These are phyloP conservation scores for Digitaria exilis DNA, from an alignment of 202 grass and related monocot genomes.

Conservation along the genomic window DNA sequence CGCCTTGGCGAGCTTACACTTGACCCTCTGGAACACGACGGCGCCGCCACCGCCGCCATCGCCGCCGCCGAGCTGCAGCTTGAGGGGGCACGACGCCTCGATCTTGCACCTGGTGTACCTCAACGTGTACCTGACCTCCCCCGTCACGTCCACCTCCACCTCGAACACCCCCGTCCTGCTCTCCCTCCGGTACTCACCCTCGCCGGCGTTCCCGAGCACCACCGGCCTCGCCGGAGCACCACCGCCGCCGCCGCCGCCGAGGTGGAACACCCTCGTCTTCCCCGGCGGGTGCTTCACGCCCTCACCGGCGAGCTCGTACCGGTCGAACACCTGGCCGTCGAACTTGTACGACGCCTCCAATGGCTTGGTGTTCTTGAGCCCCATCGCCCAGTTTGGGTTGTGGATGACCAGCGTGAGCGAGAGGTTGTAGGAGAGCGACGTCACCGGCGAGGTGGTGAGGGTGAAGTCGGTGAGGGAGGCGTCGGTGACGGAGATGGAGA, in stretches of 20 bases:
- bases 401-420: conserved; percentile 24
- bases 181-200: conserved; percentile 19
- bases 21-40: conserved; percentile 36
- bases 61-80: background rate
- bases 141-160: conserved; percentile 25
- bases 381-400: conserved; percentile 54
- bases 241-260: background rate
- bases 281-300: conserved; percentile 7
- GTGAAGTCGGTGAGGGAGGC: conserved; percentile 35
- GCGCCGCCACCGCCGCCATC: background rate
- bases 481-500: conserved; percentile 21
- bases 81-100: conserved; percentile 19
- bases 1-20: conserved; percentile 18
- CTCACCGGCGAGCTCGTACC: conserved; percentile 32
- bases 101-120: conserved; percentile 11
- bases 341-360: conserved; percentile 33
- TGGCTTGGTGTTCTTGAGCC: conserved; percentile 46
- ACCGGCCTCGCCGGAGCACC: background rate
- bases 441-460: background rate
- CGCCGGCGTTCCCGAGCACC: conserved; percentile 33
- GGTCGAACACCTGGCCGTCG: conserved; percentile 43
- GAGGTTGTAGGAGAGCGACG: conserved; percentile 44
- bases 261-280: conserved; percentile 42
- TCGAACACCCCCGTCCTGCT: conserved; percentile 20
- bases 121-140: conserved; percentile 34